Conservation (phyloP, 164 flowering plant species). For the Kalanchoe fedtschenkoi region DNA sequence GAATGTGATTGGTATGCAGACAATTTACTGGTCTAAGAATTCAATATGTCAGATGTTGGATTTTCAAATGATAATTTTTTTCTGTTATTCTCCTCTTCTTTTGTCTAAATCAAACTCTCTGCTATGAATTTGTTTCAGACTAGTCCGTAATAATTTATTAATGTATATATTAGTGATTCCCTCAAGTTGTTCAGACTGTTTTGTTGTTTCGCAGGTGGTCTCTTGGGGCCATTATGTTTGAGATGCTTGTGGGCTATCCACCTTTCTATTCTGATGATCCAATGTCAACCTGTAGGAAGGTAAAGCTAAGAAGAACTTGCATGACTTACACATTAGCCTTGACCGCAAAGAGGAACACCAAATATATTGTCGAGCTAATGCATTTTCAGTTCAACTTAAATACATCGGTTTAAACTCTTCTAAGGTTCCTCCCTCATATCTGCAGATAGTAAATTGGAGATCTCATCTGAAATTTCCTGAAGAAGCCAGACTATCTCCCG, state of each 20-base stretch:
- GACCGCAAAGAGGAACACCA: neutral
- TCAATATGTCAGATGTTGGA: no score
- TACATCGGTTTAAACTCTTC: no score
- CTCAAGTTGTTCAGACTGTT: no score
- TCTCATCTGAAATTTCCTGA: slow-evolving; percentile 88
- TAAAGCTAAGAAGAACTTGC: slow-evolving; percentile 2
- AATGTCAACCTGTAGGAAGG: slow-evolving; percentile 45
- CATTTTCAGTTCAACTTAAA: no score
- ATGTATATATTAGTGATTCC: no score
- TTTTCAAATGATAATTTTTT: no score
- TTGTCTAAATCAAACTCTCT: no score
- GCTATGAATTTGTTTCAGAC: no score
- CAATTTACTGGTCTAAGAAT: neutral
- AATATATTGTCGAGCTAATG: neutral
- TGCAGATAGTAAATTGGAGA: slow-evolving; percentile 53
- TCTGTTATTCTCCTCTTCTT: no score
- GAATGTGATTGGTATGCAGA: slow-evolving; percentile 53
- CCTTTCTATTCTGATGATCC: slow-evolving; percentile 49
- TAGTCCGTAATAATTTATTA: no score
- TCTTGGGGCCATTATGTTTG: slow-evolving; percentile 49
- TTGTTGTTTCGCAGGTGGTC: slow-evolving; percentile 31
- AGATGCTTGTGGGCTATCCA: slow-evolving; percentile 52
- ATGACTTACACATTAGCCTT: neutral
- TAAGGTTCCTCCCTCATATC: neutral
- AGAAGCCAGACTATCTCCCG: slow-evolving; percentile 58